phyloP scores from a whole-genome alignment of 116 monocot genomes.

The Trichopus zeylanicus region DNA sequence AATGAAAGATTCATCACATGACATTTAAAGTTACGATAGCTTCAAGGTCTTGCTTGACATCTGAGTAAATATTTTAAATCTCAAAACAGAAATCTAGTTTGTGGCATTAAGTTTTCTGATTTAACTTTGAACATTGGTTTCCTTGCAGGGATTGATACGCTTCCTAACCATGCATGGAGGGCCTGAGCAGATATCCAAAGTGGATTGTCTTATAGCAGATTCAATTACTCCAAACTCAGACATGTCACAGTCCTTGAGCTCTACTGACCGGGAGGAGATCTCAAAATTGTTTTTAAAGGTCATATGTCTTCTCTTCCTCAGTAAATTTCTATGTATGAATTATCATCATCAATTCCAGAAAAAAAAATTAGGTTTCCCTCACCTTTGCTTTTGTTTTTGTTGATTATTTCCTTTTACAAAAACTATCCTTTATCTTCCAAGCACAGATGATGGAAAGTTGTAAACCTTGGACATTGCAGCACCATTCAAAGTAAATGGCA shows the following conservation, averaged over 20 bases:
- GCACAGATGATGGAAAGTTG: background rate
- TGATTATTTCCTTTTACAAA: background rate
- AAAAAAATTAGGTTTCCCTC: background rate
- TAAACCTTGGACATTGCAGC: no score
- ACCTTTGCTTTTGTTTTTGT: background rate
- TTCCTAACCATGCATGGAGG: conserved; percentile 39
- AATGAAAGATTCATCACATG: no score
- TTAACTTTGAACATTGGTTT: background rate
- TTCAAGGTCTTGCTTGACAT: no score
- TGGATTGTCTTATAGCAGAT: conserved; percentile 34
- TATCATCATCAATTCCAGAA: background rate
- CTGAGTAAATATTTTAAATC: no score
- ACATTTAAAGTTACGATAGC: no score
- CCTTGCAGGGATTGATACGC: conserved; percentile 40
- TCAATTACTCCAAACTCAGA: conserved; percentile 22
- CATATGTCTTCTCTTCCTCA: background rate
- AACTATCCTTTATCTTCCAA: background rate
- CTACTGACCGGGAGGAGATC: conserved; percentile 49
- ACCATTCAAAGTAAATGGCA: background rate
- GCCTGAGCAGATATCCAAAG: conserved; percentile 12
- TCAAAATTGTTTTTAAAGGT: conserved; percentile 60
- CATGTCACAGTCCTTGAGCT: conserved; percentile 28
- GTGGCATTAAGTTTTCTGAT: background rate
- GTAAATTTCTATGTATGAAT: no score
- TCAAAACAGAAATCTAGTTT: background rate